Base-by-base conservation (phyloP, 2,329 filamentous ascomycete genomes). In the Trichophaea hybrida region DNA sequence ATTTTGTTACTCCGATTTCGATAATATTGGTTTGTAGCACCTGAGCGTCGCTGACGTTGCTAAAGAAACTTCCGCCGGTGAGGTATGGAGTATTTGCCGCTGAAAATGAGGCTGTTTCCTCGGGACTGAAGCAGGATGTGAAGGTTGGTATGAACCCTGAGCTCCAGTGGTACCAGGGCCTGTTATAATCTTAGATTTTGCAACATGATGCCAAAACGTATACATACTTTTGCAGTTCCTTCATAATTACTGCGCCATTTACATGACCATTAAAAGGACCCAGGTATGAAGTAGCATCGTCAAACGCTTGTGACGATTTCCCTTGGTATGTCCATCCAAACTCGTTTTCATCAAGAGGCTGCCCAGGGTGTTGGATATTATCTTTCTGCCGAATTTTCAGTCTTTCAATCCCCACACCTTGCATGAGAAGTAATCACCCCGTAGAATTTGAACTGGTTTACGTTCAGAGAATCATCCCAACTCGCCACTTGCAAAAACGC, bases 211-310 rank as follows among this genome's bases (percentile, higher is more conserved):
- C 4, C 31, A 57, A 10, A 51, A n/a, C 13, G 54, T 10, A 17
- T 12, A 57, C 54, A 13, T 40, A 57, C 54, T 48, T 57, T 43
- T 32, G 54, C 10, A 57, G n/a, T 31, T 57, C 54, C 32, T 57
- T 57, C 54, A 57, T 57, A 17, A 57, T 33, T 17, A 51, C 12
- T 2, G 38, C 38, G 13, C 54, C 54, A 52, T 57, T 57, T 10
- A 57, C 54, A 57, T 57, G 54, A 2, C 54, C 54, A 52, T 57
- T 51, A 4, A 48, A 57, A 13, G 54, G 54, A 12, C 54, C 54
- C n/a, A 57, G 38, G 31, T 57, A 57, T 13, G 10, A 37, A 10
- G 54, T 51, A 10, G 37, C 37, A 12, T 8, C 8, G 24, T 33
- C 13, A 40, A 57, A 57, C 13, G 54, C 54, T 15, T 57, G n/a